A percentile compares a stretch with the other conserved stretches of the same genome.
phyloP scores from a whole-genome alignment of 202 grass and related monocot genomes.

The Musa balbisiana region DNA sequence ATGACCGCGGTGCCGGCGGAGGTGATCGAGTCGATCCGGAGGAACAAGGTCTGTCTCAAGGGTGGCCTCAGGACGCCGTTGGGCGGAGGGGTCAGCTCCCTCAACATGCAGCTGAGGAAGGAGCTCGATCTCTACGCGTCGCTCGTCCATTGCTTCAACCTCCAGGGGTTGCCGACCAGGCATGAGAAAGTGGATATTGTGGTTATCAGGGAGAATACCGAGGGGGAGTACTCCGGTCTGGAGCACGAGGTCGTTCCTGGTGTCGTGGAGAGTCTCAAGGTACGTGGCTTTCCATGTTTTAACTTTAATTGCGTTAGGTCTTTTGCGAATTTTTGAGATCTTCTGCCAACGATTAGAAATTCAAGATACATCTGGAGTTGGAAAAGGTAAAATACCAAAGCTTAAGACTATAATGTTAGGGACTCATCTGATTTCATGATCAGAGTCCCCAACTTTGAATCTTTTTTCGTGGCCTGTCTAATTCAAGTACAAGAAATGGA shows the following conservation, averaged over 20 bases:
- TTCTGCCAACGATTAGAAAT: too few relatives aligned
- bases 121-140: conserved; percentile 16
- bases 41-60: conserved; percentile 14
- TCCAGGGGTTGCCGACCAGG: conserved; percentile 4
- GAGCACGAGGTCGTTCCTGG: conserved; percentile 16
- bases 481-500: too few relatives aligned
- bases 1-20: conserved; percentile 5
- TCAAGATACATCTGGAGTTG: too few relatives aligned
- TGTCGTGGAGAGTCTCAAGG: conserved; percentile 12
- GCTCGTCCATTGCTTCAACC: conserved; percentile 13
- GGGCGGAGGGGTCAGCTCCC: conserved; percentile 9
- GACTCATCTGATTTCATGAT: too few relatives aligned
- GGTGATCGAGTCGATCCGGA: conserved; percentile 17
- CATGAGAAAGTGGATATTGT: conserved; percentile 18
- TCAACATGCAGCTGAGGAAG: conserved; percentile 15
- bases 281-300: not conserved
- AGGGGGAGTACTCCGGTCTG: conserved; percentile 9
- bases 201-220: conserved; percentile 16
- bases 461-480: too few relatives aligned
- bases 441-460: too few relatives aligned
- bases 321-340: too few relatives aligned
- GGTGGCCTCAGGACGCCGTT: conserved; percentile 6
- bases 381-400: too few relatives aligned
- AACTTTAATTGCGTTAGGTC: too few relatives aligned
- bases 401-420: too few relatives aligned